Evolutionary conservation across 2,329 filamentous ascomycete genomes (phyloP).

Genomic region (Alternaria infectoria): DNA sequence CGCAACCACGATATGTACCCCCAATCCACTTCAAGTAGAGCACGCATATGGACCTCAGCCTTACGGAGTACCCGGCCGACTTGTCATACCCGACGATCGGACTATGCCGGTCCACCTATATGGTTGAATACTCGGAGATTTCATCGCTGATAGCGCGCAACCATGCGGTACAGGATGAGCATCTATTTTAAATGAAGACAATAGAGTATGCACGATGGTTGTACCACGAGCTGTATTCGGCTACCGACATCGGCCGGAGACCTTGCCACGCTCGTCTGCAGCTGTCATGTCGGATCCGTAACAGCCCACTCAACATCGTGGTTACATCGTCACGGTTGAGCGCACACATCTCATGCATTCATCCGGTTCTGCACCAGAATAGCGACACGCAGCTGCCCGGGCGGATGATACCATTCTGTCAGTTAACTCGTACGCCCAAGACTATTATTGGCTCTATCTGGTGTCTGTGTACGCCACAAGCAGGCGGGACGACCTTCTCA

Average conservation of each 20-base stretch:
- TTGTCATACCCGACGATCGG: slow-evolving; percentile 20
- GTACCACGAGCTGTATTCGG: slow-evolving; percentile 16
- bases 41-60: slow-evolving; percentile 17
- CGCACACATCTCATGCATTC: not conserved
- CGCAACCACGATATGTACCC: not conserved
- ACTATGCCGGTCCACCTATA: slow-evolving; percentile 17
- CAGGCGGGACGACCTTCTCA: not conserved
- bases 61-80: slow-evolving; percentile 12
- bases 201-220: slow-evolving; percentile 4
- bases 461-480: not conserved
- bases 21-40: slow-evolving; percentile 3
- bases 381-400: not conserved
- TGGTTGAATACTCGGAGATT: slow-evolving; percentile 19
- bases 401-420: not conserved
- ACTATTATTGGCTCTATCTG: not conserved
- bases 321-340: not conserved
- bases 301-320: not conserved
- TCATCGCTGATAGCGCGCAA: slow-evolving; percentile 3
- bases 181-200: not conserved
- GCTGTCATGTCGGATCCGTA: slow-evolving; percentile 23
- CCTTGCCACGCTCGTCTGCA: slow-evolving; percentile 21
- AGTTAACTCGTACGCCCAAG: not conserved
- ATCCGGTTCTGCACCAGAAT: not conserved
- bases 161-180: not conserved
- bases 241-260: slow-evolving; percentile 34